Percentiles rank a stretch among this genome's conserved stretches.
These are phyloP conservation scores for Eleusine indica DNA, from an alignment of 176 grass and related monocot genomes.

Conservation along the genomic window DNA sequence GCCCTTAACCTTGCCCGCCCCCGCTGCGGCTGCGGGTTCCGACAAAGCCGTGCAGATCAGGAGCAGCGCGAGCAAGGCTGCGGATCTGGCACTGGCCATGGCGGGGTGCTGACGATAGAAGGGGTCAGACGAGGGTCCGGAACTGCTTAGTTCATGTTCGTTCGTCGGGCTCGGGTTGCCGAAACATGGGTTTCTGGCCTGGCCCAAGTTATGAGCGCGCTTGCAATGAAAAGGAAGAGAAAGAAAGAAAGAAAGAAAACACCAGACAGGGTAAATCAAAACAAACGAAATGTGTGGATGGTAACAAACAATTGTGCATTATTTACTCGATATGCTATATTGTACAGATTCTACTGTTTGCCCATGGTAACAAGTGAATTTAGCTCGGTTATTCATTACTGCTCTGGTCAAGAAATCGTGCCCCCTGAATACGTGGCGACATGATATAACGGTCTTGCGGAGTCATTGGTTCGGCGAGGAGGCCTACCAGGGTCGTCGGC, in stretches of 20 bases:
- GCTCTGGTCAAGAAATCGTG: not conserved
- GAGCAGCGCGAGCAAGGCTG: constrained; percentile 15
- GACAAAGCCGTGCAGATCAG: constrained; percentile 23
- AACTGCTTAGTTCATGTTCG: not conserved
- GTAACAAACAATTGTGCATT: not conserved
- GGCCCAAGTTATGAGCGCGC: not conserved
- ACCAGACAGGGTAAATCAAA: too few species aligned
- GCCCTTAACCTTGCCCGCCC: constrained; percentile 1
- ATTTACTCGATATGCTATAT: not conserved
- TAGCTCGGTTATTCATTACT: not conserved
- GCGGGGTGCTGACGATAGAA: not conserved
- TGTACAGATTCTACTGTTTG: not conserved
- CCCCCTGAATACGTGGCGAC: not conserved
- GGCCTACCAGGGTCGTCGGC: too few species aligned
- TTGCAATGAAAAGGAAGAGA: not conserved
- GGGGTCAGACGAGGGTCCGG: not conserved
- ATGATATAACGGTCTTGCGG: too few species aligned
- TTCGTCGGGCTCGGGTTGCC: not conserved
- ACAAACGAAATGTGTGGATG: not conserved
- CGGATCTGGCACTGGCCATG: constrained; percentile 23
- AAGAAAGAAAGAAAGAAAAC: not conserved
- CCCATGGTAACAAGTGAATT: not conserved
- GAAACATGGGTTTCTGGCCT: not conserved
- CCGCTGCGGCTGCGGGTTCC: not conserved
- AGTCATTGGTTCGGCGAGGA: too few species aligned